Percentiles rank a stretch among this genome's conserved stretches.
phyloP scores from a whole-genome alignment of 331 rosid species.

The Prunus yedoensis region DNA sequence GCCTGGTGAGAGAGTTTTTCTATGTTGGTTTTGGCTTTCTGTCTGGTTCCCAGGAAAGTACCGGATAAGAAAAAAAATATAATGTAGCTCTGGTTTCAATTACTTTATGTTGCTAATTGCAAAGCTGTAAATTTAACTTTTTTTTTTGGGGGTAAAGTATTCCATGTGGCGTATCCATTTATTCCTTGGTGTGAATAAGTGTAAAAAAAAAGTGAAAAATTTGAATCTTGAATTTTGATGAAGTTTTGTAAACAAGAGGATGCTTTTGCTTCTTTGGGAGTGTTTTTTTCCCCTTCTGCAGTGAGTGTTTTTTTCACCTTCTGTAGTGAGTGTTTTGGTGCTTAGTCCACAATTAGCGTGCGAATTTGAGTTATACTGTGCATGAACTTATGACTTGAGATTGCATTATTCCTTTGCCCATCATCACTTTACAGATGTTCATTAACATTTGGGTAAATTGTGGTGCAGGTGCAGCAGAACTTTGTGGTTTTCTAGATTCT shows the following conservation, averaged over 20 bases:
- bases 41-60: background rate
- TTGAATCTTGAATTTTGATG: no score
- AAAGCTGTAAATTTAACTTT: background rate
- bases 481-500: slow-evolving; percentile 72
- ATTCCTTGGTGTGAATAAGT: no score
- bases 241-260: background rate
- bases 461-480: slow-evolving; percentile 82
- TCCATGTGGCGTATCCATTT: no score
- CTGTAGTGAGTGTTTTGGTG: background rate
- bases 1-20: slow-evolving; percentile 54
- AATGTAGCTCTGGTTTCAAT: background rate
- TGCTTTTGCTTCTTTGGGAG: background rate
- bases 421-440: background rate
- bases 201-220: background rate
- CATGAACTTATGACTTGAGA: background rate
- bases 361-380: background rate
- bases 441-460: slow-evolving; percentile 20
- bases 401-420: background rate
- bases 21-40: slow-evolving; percentile 4
- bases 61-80: background rate
- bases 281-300: background rate
- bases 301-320: no score
- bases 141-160: background rate
- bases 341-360: background rate
- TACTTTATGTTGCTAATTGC: background rate